Evolutionary conservation across 169 alveolate species (phyloP), one percentile per base, ranked within the genome.

Genomic region (Plasmodium malariae): DNA sequence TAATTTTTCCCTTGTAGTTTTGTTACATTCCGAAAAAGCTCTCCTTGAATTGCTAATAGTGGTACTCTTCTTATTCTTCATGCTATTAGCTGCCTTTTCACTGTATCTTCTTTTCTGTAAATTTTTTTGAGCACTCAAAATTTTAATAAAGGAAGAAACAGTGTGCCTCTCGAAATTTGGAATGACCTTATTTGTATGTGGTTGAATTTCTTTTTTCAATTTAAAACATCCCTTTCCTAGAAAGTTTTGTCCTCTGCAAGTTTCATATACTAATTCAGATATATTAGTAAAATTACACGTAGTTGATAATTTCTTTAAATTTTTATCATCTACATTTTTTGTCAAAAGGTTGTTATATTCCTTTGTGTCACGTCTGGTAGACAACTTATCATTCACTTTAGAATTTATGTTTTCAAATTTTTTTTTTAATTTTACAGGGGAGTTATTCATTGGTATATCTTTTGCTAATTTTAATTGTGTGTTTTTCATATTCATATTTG

Each of bases 151-250:
- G 21, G 88, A 76, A 9, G 88, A 76, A 49, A 76, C 88, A 14
- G 88, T 76, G 9, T 76, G 88, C 40, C 88, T n/a, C 40, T 76
- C 88, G 5, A 76, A 76, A 19, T 76, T 76, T 0, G 88, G 88
- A 6, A 76, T 76, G 0, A 26, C 19, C 26, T 76, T 76, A 34
- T 76, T 76, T 32, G 36, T 40, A 2, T 28, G 9, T 0, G 0
- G 37, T 14, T 11, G 9, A 14, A 49, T 37, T 59, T 12, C 26
- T 19, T 32, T 73, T 43, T 73, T 73, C 17, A 73, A 55, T 5
- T 73, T 28, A 17, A 14, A 30, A 43, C 55, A 54, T 9, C 36
- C 87, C 21, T 55, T 34, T 11, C 19, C 24, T 73, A n/a, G 4
- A 51, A 3, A 34, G 26, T 26, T 65, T 12, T 45, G 1, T 9